Percentiles rank a stretch among this genome's conserved stretches.
These are phyloP conservation scores for Berkeleyomyces basicola DNA, from an alignment of 2,329 filamentous ascomycete species.

Conservation along the genomic window DNA sequence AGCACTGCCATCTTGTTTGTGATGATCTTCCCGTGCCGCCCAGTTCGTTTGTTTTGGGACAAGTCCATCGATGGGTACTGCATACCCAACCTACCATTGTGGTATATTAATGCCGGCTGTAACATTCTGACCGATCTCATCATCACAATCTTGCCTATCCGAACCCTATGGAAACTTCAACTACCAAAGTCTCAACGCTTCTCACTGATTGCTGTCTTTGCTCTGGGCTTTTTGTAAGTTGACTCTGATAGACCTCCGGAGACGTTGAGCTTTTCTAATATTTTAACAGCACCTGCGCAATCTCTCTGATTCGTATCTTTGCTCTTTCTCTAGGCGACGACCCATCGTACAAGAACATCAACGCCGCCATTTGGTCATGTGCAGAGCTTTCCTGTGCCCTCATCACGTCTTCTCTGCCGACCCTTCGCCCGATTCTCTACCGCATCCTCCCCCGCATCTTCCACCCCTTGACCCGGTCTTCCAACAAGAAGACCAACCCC, in stretches of 20 bases:
- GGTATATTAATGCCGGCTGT: constrained; percentile 16
- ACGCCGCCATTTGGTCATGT: constrained; percentile 17
- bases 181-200: constrained; percentile 14
- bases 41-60: constrained; percentile 14
- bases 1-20: constrained; percentile 12
- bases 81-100: constrained; percentile 14
- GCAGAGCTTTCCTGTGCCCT: constrained; percentile 17
- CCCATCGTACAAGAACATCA: constrained; percentile 17
- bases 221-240: constrained; percentile 16
- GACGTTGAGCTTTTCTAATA: not conserved
- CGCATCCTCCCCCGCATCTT: constrained; percentile 17
- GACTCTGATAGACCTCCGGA: too few species aligned
- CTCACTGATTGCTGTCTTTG: constrained; percentile 15
- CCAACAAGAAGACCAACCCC: not conserved
- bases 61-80: constrained; percentile 10
- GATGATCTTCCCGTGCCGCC: constrained; percentile 13
- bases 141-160: constrained; percentile 14
- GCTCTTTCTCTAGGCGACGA: constrained; percentile 15
- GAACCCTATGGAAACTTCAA: constrained; percentile 15
- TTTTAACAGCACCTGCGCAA: constrained; percentile 16
- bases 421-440: constrained; percentile 17
- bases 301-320: constrained; percentile 17
- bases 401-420: constrained; percentile 17
- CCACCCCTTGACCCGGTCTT: constrained; percentile 6
- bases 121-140: constrained; percentile 15